Conservation (phyloP, 306 rosid species). For the Citrullus amarus region DNA sequence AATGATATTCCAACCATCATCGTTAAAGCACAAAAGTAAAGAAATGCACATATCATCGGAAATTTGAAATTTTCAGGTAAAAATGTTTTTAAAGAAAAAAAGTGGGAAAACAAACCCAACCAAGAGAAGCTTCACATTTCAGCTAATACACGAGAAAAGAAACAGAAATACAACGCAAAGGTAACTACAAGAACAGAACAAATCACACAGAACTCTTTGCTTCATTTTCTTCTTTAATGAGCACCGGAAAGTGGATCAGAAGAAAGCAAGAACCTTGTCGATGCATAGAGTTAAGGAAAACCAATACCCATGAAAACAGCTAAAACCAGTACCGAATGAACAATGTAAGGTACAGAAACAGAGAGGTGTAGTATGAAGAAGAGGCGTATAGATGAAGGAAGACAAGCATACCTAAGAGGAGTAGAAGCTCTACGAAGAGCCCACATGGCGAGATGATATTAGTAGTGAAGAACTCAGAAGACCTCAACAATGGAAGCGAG, state of each 20-base stretch:
- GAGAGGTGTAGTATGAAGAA: background rate
- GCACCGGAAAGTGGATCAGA: background rate
- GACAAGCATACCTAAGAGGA: slow-evolving; percentile 11
- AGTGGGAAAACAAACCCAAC: too few species aligned
- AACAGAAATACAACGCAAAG: background rate
- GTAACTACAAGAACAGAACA: background rate
- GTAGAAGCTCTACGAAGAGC: slow-evolving; percentile 8
- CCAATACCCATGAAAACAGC: background rate
- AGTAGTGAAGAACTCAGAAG: background rate
- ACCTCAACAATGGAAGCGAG: background rate
- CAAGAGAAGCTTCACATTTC: background rate
- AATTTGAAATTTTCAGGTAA: background rate
- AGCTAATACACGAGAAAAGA: background rate
- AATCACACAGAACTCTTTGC: background rate
- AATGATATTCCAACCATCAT: background rate
- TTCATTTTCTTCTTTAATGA: background rate
- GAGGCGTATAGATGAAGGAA: background rate
- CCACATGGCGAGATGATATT: slow-evolving; percentile 4
- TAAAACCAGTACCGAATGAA: background rate
- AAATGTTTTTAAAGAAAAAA: background rate
- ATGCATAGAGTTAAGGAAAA: background rate
- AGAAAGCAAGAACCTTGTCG: background rate
- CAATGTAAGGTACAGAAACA: background rate
- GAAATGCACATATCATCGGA: background rate
- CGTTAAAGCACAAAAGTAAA: background rate